Evolutionary conservation across 345 rosid species (phyloP).

Genomic region (Linum trigynum): DNA sequence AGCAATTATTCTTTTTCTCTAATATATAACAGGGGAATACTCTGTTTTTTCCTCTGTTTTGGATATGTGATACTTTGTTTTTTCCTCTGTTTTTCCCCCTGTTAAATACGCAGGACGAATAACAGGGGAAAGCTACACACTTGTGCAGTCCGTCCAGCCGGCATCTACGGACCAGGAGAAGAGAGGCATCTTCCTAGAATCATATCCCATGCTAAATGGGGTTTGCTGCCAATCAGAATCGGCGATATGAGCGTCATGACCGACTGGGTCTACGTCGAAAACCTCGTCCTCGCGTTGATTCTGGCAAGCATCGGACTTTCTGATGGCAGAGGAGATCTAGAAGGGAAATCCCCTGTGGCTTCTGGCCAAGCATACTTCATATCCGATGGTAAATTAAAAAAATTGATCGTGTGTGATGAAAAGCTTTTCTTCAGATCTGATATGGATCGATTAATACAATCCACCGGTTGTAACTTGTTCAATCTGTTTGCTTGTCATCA

Average conservation of each 20-base stretch:
- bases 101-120: conserved; percentile 30
- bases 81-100: too few species aligned
- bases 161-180: conserved; percentile 91
- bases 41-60: background rate
- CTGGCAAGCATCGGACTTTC: conserved; percentile 87
- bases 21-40: background rate
- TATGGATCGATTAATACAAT: too few species aligned
- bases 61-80: conserved; percentile 3
- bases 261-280: conserved; percentile 87
- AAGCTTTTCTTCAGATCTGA: too few species aligned
- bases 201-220: conserved; percentile 54
- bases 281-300: conserved; percentile 69
- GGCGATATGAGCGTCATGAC: conserved; percentile 63
- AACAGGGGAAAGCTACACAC: conserved; percentile 50
- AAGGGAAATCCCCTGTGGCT: conserved; percentile 50
- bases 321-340: conserved; percentile 64
- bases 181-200: conserved; percentile 93
- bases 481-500: conserved; percentile 17
- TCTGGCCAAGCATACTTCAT: conserved; percentile 91
- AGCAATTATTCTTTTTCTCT: too few species aligned
- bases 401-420: too few species aligned
- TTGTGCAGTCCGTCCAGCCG: conserved; percentile 85
- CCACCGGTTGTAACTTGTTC: background rate
- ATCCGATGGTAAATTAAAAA: conserved; percentile 58
- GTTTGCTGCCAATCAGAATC: conserved; percentile 47